phyloP scores from a whole-genome alignment of 1,284 basidiomycete species.

The Hemileia vastatrix region DNA sequence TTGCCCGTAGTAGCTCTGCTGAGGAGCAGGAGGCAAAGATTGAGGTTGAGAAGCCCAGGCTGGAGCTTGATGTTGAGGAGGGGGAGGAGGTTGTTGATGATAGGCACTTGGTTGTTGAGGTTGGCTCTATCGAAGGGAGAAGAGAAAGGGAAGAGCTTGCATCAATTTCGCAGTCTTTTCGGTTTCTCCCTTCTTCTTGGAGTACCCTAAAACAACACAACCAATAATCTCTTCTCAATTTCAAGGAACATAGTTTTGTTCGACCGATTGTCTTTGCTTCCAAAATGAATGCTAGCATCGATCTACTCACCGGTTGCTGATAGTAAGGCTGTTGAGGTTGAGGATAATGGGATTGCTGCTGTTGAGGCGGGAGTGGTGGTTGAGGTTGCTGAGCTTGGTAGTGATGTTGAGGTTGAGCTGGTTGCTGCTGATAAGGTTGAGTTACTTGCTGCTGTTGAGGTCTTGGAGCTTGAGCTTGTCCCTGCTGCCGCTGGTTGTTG shows the following conservation, averaged over 20 bases:
- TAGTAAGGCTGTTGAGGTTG: constrained; percentile 1
- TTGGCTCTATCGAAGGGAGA: too few relatives aligned
- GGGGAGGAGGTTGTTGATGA: background rate
- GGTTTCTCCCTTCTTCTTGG: background rate
- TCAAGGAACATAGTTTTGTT: background rate
- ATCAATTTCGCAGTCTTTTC: too few relatives aligned
- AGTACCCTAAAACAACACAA: background rate
- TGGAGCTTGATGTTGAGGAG: background rate
- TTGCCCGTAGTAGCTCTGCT: constrained; percentile 15
- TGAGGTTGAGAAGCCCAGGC: background rate
- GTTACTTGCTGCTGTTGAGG: constrained; percentile 1
- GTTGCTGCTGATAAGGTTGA: constrained; percentile 13
- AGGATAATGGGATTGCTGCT: constrained; percentile 18
- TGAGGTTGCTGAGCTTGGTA: constrained; percentile 25
- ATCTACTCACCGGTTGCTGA: constrained; percentile 6
- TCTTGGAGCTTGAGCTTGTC: constrained; percentile 11
- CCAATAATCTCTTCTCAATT: background rate
- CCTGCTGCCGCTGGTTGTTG: constrained; percentile 4
- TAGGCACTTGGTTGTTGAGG: background rate
- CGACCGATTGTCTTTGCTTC: background rate
- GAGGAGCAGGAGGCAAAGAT: constrained; percentile 18
- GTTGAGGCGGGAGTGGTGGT: constrained; percentile 23
- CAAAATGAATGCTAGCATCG: background rate
- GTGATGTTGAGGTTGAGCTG: constrained; percentile 17
- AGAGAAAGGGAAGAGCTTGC: too few relatives aligned